phyloP scores from a whole-genome alignment of 177 flowering plant species.

The Telopea speciosissima region DNA sequence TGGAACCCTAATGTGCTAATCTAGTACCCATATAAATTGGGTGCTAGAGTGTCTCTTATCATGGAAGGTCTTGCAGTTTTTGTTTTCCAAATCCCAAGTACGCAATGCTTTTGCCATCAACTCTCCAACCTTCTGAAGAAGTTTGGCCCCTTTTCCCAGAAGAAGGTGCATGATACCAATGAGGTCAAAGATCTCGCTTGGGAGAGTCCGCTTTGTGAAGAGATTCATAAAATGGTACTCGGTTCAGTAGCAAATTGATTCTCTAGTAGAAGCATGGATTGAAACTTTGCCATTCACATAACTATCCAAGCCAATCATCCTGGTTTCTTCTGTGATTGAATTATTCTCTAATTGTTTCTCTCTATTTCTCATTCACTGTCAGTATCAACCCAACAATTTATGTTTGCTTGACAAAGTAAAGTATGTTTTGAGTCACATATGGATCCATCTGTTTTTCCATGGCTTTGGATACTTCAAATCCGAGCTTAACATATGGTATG shows the following conservation, averaged over 20 bases:
- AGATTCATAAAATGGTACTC: not conserved
- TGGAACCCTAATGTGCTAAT: too few species aligned
- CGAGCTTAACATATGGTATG: not conserved
- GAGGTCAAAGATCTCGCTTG: too few species aligned
- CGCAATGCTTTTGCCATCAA: too few species aligned
- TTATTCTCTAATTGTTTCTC: not conserved
- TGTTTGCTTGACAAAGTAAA: not conserved
- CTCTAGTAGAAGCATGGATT: not conserved
- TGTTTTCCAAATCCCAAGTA: too few species aligned
- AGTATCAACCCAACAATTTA: not conserved
- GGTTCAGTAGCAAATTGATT: too few species aligned
- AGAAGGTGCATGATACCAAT: too few species aligned
- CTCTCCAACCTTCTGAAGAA: too few species aligned
- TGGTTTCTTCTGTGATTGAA: not conserved
- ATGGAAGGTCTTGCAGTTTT: too few species aligned
- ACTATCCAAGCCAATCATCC: not conserved
- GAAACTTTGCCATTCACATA: not conserved
- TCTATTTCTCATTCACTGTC: not conserved
- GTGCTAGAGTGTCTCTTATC: too few species aligned
- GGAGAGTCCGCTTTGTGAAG: too few species aligned
- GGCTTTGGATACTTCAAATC: not conserved
- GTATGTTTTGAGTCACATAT: not conserved
- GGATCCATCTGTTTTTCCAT: not conserved
- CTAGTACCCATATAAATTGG: too few species aligned
- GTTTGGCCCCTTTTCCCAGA: too few species aligned